Conservation (phyloP, 73 alveolate genomes). For the Tetrahymena thermophila region DNA sequence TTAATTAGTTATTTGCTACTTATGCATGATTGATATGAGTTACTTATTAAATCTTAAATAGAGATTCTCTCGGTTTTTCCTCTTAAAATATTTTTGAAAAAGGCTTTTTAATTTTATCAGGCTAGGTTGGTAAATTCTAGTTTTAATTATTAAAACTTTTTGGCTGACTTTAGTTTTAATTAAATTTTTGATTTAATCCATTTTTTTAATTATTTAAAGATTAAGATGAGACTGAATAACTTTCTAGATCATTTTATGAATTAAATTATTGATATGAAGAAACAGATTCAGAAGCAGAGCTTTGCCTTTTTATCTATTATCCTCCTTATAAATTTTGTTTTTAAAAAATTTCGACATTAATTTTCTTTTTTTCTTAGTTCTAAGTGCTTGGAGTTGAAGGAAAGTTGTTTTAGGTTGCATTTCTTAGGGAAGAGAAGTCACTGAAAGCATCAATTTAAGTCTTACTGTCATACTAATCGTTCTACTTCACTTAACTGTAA, state of each 20-base stretch:
- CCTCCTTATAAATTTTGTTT: neutral
- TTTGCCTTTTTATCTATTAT: neutral
- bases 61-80: neutral
- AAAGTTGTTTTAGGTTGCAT: neutral
- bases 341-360: neutral
- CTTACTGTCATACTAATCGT: neutral
- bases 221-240: neutral
- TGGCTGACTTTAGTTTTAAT: neutral
- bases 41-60: neutral
- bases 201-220: neutral
- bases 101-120: neutral
- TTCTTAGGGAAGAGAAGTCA: neutral
- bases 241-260: neutral
- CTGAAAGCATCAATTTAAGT: neutral
- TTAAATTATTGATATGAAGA: neutral
- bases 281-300: neutral
- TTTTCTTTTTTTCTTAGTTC: neutral
- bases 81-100: neutral
- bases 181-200: neutral
- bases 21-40: neutral
- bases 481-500: neutral
- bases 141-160: no score
- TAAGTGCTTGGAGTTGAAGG: neutral
- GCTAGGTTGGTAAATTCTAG: neutral
- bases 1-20: neutral